phyloP scores from a whole-genome alignment of 2,329 filamentous ascomycete genomes.

The Coniochaeta ligniaria region DNA sequence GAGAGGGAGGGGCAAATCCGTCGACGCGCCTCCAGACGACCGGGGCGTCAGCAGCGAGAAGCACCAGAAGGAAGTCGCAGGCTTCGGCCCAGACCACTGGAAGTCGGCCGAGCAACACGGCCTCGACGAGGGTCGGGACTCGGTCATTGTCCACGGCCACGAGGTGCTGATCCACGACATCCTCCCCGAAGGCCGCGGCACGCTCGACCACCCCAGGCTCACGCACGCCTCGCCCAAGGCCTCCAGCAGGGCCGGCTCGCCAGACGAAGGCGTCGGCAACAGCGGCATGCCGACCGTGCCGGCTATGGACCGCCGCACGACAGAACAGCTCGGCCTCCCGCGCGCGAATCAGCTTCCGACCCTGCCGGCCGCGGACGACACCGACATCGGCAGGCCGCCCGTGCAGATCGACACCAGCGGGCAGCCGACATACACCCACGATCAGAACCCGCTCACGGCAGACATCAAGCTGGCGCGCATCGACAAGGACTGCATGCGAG shows the following conservation, averaged over 20 bases:
- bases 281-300: conserved; percentile 53
- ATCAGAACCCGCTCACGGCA: conserved; percentile 46
- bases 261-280: conserved; percentile 29
- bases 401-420: conserved; percentile 43
- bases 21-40: conserved; percentile 29
- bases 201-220: conserved; percentile 43
- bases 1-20: conserved; percentile 12
- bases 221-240: conserved; percentile 20
- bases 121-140: conserved; percentile 60
- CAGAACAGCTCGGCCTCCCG: conserved; percentile 60
- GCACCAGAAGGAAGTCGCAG: conserved; percentile 70
- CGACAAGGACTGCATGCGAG: conserved; percentile 87
- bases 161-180: conserved; percentile 66
- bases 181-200: conserved; percentile 56
- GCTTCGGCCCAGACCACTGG: conserved; percentile 72
- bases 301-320: conserved; percentile 50
- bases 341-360: conserved; percentile 63
- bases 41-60: conserved; percentile 51
- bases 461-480: conserved; percentile 70
- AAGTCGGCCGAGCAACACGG: conserved; percentile 55
- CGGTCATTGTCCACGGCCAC: conserved; percentile 56
- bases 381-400: conserved; percentile 74
- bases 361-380: conserved; percentile 66
- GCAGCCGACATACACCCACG: conserved; percentile 30
- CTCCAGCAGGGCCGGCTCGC: conserved; percentile 19